These are phyloP conservation scores for Saitozyma sp. DNA, from an alignment of 768 basidiomycete species.

Conservation along the genomic window DNA sequence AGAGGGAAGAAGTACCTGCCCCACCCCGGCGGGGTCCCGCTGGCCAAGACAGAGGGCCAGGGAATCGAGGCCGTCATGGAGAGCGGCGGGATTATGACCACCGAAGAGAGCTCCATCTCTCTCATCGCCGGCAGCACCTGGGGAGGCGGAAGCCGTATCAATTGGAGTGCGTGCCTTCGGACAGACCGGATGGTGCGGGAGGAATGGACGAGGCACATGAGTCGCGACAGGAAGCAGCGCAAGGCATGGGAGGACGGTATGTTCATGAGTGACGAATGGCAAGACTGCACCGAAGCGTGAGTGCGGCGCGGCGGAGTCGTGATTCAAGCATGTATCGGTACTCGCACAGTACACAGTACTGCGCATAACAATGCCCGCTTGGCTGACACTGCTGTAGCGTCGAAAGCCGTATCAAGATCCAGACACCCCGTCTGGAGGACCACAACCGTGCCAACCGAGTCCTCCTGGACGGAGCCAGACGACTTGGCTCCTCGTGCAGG, in stretches of 20 bases:
- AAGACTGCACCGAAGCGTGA: conserved; percentile 12
- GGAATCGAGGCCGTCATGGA: conserved; percentile 55
- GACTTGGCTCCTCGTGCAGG: conserved; percentile 6
- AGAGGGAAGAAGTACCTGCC: conserved; percentile 5
- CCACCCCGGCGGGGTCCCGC: conserved; percentile 3
- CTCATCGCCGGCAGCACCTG: conserved; percentile 60
- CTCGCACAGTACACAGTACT: too few species aligned
- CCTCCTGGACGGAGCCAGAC: conserved; percentile 2
- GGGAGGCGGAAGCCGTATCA: conserved; percentile 45
- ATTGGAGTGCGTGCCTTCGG: conserved; percentile 43
- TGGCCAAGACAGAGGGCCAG: neutral
- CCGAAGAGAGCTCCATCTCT: conserved; percentile 65
- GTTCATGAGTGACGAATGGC: conserved; percentile 12
- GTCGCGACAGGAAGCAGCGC: conserved; percentile 9
- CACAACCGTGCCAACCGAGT: conserved; percentile 6
- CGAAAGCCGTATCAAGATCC: neutral
- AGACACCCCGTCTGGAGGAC: conserved; percentile 3
- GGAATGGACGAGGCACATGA: conserved; percentile 43
- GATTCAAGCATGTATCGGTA: too few species aligned
- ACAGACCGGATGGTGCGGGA: conserved; percentile 43
- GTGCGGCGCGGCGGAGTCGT: neutral
- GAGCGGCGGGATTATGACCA: conserved; percentile 66
- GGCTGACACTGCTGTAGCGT: neutral
- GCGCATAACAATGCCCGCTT: neutral
- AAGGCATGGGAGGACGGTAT: conserved; percentile 4